Percentiles rank a stretch among this genome's conserved stretches.
These are phyloP conservation scores for Ophiostoma perfectum DNA, from an alignment of 2,329 filamentous ascomycete species.

Conservation along the genomic window DNA sequence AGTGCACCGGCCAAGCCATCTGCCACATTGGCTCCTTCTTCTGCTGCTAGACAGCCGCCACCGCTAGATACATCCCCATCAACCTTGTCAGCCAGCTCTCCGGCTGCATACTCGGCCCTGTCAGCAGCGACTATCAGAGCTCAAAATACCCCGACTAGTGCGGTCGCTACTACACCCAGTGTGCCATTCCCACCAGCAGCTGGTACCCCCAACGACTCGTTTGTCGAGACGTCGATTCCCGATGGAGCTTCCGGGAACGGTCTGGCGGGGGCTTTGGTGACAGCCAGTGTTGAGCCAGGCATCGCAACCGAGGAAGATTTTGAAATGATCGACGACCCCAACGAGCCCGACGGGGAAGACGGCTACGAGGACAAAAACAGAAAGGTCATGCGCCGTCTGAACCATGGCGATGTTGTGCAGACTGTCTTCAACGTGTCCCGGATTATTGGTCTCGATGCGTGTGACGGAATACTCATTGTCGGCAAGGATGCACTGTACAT, in stretches of 20 bases:
- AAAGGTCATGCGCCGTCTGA: constrained; percentile 90
- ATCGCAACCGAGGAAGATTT: constrained; percentile 70
- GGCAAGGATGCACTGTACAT: constrained; percentile 91
- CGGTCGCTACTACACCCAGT: neutral
- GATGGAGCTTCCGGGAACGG: neutral
- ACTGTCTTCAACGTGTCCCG: constrained; percentile 93
- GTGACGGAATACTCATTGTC: constrained; percentile 87
- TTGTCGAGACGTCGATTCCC: neutral
- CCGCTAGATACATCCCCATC: constrained; percentile 4
- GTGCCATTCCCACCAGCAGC: neutral
- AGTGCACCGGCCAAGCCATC: neutral
- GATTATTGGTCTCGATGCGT: constrained; percentile 87
- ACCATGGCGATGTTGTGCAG: constrained; percentile 86
- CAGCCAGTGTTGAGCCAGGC: neutral
- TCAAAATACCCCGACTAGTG: neutral
- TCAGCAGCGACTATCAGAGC: neutral
- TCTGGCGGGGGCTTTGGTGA: neutral
- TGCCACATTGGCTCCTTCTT: too few relatives aligned
- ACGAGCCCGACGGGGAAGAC: constrained; percentile 68
- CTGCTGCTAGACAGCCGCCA: neutral
- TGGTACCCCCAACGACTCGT: neutral
- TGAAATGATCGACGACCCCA: constrained; percentile 90
- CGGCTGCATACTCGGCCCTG: neutral
- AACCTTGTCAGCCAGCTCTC: neutral
- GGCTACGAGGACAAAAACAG: constrained; percentile 96